These are phyloP conservation scores for Yamadazyma diospyri DNA, from an alignment of 1,139 yeast species.

Conservation along the genomic window DNA sequence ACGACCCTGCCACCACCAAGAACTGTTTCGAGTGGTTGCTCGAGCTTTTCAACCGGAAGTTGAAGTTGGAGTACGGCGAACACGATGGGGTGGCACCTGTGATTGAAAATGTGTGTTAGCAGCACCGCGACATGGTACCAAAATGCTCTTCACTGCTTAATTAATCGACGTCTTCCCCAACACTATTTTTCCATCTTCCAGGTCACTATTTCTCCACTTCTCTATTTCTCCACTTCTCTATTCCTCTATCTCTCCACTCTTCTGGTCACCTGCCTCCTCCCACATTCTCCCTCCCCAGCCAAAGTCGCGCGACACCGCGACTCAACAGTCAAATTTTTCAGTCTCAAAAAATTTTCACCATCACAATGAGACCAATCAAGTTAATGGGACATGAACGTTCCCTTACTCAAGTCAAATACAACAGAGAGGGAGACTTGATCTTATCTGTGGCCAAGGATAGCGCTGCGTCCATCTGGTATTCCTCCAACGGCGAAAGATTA, in stretches of 20 bases:
- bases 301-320: slow-evolving; percentile 1
- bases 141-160: too few relatives aligned
- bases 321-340: slow-evolving; percentile 4
- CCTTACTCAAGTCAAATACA: slow-evolving; percentile 86
- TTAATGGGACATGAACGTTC: slow-evolving; percentile 85
- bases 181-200: too few relatives aligned
- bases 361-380: slow-evolving; percentile 48
- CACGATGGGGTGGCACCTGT: slow-evolving; percentile 46
- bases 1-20: slow-evolving; percentile 71
- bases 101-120: slow-evolving; percentile 63
- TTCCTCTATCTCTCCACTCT: neutral
- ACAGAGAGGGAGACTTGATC: slow-evolving; percentile 90
- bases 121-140: too few relatives aligned
- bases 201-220: neutral
- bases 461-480: slow-evolving; percentile 86
- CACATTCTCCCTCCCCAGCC: neutral
- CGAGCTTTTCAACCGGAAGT: slow-evolving; percentile 67
- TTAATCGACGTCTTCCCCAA: too few relatives aligned
- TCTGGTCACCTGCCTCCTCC: too few relatives aligned
- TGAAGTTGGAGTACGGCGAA: slow-evolving; percentile 66
- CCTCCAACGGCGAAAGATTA: slow-evolving; percentile 93
- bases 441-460: slow-evolving; percentile 92
- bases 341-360: slow-evolving; percentile 11
- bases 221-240: neutral
- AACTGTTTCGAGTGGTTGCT: slow-evolving; percentile 64